phyloP scores from a whole-genome alignment of 148 eudicot genomes.

The Diospyros kaki region DNA sequence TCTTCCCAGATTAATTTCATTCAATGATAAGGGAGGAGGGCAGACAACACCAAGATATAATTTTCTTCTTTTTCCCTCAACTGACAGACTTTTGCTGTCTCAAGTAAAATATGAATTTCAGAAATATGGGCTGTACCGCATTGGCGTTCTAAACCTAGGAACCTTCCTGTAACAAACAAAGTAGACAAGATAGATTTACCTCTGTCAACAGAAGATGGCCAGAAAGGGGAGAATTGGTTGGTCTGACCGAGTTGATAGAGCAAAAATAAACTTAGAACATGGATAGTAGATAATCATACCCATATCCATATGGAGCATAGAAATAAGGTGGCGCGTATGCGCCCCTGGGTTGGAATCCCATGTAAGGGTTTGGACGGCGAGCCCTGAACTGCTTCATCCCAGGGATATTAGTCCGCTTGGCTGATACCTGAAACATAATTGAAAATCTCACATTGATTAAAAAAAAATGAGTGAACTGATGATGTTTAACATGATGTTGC shows the following conservation, averaged over 20 bases:
- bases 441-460: background rate
- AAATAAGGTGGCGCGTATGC: constrained; percentile 49
- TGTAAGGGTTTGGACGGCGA: constrained; percentile 56
- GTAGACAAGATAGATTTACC: background rate
- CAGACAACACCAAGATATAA: too few species aligned
- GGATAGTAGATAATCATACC: constrained; percentile 32
- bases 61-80: background rate
- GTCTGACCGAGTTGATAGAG: background rate
- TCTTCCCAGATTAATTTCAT: too few species aligned
- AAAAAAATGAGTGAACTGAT: background rate
- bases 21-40: too few species aligned
- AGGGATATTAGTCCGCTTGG: constrained; percentile 62
- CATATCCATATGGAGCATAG: constrained; percentile 69
- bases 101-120: background rate
- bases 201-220: too few species aligned
- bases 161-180: constrained; percentile 47
- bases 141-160: constrained; percentile 66
- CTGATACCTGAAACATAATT: constrained; percentile 27
- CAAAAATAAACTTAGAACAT: background rate
- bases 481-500: background rate
- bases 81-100: background rate
- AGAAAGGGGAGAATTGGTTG: background rate
- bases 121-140: constrained; percentile 68
- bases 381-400: constrained; percentile 72
- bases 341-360: constrained; percentile 36